phyloP scores from a whole-genome alignment of 73 alveolate species.

The Paramecium sonneborni region DNA sequence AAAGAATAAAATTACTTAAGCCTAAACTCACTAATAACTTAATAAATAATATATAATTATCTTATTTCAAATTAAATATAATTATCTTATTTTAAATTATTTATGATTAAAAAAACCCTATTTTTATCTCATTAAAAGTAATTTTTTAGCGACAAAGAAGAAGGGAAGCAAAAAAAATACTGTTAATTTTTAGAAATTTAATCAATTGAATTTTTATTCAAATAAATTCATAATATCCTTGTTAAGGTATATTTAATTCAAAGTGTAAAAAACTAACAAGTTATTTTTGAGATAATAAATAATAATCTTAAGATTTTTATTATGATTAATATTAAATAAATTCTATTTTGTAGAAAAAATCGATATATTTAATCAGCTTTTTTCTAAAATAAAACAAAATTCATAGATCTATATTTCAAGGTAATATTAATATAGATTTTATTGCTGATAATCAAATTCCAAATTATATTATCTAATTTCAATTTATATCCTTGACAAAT shows the following conservation, averaged over 20 bases:
- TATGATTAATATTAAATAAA: neutral
- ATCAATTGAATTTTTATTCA: neutral
- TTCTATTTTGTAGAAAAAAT: neutral
- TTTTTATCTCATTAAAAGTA: neutral
- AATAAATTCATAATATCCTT: no score
- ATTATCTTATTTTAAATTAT: neutral
- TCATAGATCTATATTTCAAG: neutral
- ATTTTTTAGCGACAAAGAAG: neutral
- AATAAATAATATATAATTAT: neutral
- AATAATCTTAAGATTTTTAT: neutral
- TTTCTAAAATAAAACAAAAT: neutral
- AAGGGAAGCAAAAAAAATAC: neutral
- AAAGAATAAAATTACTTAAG: neutral
- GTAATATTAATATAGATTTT: slow-evolving; percentile 39
- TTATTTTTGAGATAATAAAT: neutral
- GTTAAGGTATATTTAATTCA: no score
- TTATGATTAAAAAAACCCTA: neutral
- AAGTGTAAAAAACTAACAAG: neutral
- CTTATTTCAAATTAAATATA: neutral
- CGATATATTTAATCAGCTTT: neutral
- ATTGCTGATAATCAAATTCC: slow-evolving; percentile 19
- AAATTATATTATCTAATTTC: neutral
- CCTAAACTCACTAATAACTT: neutral
- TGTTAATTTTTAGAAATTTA: neutral
- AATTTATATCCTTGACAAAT: neutral